These are phyloP conservation scores for Pseudognaphalium luteoalbum DNA, from an alignment of 129 eudicot species.

Conservation along the genomic window DNA sequence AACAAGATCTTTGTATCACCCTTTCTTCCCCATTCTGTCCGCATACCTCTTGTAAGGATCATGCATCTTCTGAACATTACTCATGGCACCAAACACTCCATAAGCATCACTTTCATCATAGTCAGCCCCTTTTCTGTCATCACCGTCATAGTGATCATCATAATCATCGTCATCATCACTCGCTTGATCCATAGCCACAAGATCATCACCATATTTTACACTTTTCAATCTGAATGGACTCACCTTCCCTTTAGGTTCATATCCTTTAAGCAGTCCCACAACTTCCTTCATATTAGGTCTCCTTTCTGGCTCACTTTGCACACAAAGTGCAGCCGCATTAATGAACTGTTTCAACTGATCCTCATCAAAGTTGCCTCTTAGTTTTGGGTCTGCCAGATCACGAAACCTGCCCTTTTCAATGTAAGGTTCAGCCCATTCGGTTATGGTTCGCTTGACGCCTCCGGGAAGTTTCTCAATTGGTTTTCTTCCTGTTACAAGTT, in stretches of 20 bases:
- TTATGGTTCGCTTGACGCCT: conserved; percentile 66
- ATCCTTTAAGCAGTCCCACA: conserved; percentile 60
- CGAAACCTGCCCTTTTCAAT: conserved; percentile 53
- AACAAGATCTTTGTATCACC: conserved; percentile 27
- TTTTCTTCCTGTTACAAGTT: conserved; percentile 67
- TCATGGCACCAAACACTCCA: conserved; percentile 72
- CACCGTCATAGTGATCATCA: conserved; percentile 10
- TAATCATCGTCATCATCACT: conserved; percentile 46
- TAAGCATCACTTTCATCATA: conserved; percentile 68
- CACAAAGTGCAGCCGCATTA: conserved; percentile 65
- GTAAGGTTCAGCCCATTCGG: conserved; percentile 84
- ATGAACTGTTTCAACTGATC: conserved; percentile 49
- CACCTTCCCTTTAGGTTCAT: conserved; percentile 41
- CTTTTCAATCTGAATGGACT: conserved; percentile 51
- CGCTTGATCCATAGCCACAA: conserved; percentile 65
- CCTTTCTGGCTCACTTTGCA: conserved; percentile 68
- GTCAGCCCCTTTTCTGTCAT: conserved; percentile 25
- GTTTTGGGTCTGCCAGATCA: conserved; percentile 69
- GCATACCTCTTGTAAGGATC: conserved; percentile 57
- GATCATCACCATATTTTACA: conserved; percentile 69
- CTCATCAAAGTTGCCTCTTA: conserved; percentile 65
- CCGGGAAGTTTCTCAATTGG: conserved; percentile 75
- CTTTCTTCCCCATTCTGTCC: conserved; percentile 44
- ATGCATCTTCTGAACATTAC: conserved; percentile 51
- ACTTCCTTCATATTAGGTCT: conserved; percentile 89